A percentile compares a stretch with the other conserved stretches of the same genome.
Evolutionary conservation across 495 filamentous ascomycete genomes (phyloP).

Genomic region (Xylaria grammica): DNA sequence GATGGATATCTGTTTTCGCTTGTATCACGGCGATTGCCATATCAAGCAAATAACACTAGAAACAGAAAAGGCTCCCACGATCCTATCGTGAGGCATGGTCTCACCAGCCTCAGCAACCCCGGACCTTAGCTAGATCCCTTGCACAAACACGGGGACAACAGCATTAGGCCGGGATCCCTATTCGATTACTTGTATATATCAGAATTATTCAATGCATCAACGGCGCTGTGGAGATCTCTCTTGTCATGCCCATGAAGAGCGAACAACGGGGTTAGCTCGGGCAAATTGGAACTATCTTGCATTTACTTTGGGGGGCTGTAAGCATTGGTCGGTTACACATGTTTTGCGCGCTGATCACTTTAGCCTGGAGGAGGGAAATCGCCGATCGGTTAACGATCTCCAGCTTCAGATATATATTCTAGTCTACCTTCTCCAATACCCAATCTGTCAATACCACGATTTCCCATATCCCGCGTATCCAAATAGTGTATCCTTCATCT

Average conservation of each 20-base stretch:
- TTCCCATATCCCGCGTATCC: neutral
- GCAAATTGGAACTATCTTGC: conserved; percentile 17
- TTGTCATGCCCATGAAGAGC: conserved; percentile 9
- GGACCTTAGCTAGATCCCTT: neutral
- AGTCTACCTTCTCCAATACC: conserved; percentile 35
- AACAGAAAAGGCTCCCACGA: neutral
- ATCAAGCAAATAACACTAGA: neutral
- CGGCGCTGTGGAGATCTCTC: conserved; percentile 14
- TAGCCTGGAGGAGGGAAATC: conserved; percentile 48
- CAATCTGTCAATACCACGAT: conserved; percentile 29
- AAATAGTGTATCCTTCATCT: neutral
- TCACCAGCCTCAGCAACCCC: neutral
- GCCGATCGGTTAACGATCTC: conserved; percentile 16
- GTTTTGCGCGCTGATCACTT: conserved; percentile 37
- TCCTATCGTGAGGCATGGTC: neutral
- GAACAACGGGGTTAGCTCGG: conserved; percentile 18
- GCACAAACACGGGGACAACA: neutral
- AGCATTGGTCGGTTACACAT: conserved; percentile 8
- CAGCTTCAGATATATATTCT: conserved; percentile 20
- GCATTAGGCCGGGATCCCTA: neutral
- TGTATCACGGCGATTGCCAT: conserved; percentile 2
- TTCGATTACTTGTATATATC: conserved; percentile 43
- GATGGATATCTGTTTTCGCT: neutral
- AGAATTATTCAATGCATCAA: conserved; percentile 53
- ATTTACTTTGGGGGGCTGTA: conserved; percentile 30